Evolutionary conservation across 495 filamentous ascomycete species (phyloP).

Genomic region (Cercophora newfieldiana): DNA sequence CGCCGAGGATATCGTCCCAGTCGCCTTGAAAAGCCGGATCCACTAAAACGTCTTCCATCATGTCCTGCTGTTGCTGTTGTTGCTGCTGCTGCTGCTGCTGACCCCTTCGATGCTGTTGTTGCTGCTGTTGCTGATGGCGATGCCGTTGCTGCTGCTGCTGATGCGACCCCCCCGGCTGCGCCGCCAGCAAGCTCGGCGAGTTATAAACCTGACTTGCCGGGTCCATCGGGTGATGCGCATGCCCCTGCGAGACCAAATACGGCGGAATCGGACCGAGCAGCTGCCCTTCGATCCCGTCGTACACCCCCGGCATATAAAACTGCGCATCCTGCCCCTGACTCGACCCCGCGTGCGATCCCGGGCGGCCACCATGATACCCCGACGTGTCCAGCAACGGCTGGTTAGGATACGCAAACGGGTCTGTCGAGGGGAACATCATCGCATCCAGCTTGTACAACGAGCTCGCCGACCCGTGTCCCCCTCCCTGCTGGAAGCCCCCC

Average conservation of each 20-base stretch:
- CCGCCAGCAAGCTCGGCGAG: conserved; percentile 22
- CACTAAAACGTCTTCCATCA: conserved; percentile 43
- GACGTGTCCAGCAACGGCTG: conserved; percentile 69
- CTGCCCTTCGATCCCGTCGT: conserved; percentile 51
- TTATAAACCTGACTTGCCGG: conserved; percentile 41
- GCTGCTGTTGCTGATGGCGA: conserved; percentile 33
- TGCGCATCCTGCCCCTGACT: conserved; percentile 31
- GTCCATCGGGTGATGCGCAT: conserved; percentile 36
- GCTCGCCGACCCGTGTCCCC: conserved; percentile 41
- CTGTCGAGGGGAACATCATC: conserved; percentile 89
- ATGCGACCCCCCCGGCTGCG: conserved; percentile 23
- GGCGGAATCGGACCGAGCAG: conserved; percentile 48
- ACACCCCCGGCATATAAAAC: conserved; percentile 45
- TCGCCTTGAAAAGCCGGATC: conserved; percentile 31
- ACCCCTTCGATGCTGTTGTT: conserved; percentile 9
- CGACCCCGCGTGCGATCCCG: conserved; percentile 21
- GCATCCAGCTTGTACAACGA: conserved; percentile 72
- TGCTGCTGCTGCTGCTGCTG: conserved; percentile 2
- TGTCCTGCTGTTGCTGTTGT: conserved; percentile 26
- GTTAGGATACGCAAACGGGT: conserved; percentile 88
- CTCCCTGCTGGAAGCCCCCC: conserved; percentile 29
- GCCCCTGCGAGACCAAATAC: conserved; percentile 44
- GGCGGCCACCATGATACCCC: conserved; percentile 24
- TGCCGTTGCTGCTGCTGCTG: conserved; percentile 23
- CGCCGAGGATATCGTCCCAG: conserved; percentile 33